Conservation (phyloP, 2,329 filamentous ascomycete genomes). For the Hymenoscyphus linearis region DNA sequence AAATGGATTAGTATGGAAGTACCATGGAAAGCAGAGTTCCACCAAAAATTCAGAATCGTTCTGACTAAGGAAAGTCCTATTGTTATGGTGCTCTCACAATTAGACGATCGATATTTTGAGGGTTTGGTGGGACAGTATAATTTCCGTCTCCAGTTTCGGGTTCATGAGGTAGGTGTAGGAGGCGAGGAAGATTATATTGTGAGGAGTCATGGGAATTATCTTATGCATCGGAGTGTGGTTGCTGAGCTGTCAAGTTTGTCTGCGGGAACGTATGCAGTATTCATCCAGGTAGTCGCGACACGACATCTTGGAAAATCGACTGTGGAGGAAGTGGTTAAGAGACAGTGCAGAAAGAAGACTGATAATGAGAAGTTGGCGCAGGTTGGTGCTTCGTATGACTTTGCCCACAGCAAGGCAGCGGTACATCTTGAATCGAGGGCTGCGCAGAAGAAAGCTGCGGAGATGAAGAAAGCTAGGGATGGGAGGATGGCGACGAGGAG, state of each 20-base stretch:
- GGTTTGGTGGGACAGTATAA: constrained; percentile 55
- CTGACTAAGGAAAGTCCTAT: constrained; percentile 51
- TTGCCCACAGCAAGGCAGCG: constrained; percentile 54
- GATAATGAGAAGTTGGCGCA: constrained; percentile 55
- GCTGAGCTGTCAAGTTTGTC: constrained; percentile 52
- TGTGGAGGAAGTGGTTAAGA: constrained; percentile 52
- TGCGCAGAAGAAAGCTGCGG: constrained; percentile 33
- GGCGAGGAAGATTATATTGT: constrained; percentile 55
- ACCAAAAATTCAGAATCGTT: constrained; percentile 55
- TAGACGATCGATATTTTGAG: constrained; percentile 57
- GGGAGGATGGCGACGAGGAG: constrained; percentile 44
- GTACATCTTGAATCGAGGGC: constrained; percentile 46
- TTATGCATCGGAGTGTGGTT: constrained; percentile 54
- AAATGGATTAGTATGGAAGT: constrained; percentile 59
- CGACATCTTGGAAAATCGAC: constrained; percentile 40
- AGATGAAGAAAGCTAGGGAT: constrained; percentile 26
- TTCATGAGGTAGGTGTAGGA: constrained; percentile 39
- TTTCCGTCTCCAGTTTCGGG: constrained; percentile 42
- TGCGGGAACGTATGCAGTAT: constrained; percentile 52
- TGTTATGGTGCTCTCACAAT: constrained; percentile 55
- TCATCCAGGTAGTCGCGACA: constrained; percentile 49
- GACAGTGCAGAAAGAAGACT: constrained; percentile 37
- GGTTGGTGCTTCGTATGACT: constrained; percentile 53
- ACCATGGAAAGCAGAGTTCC: constrained; percentile 56
- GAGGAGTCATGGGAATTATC: constrained; percentile 52